Percentiles rank a stretch among this genome's conserved stretches.
Conservation (phyloP, 441 rosid species). For the Adansonia rubrostipa region DNA sequence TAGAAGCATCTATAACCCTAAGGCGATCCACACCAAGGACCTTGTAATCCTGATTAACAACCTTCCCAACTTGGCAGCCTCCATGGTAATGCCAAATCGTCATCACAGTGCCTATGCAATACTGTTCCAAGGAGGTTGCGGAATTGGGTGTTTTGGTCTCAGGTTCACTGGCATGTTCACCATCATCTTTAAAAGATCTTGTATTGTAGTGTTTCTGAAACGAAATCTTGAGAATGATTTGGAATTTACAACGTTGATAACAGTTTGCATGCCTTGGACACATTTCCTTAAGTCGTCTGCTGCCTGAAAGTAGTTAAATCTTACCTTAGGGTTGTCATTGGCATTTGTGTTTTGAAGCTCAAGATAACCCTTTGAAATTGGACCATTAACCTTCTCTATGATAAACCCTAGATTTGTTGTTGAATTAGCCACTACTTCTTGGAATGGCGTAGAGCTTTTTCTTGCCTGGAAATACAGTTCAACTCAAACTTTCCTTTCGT, state of each 20-base stretch:
- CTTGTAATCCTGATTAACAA: constrained; percentile 52
- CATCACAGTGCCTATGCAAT: constrained; percentile 57
- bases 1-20: constrained; percentile 55
- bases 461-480: no score
- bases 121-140: constrained; percentile 44
- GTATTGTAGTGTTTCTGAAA: constrained; percentile 30
- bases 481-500: no score
- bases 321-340: constrained; percentile 51
- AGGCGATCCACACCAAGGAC: constrained; percentile 45
- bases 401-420: constrained; percentile 39
- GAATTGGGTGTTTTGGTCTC: constrained; percentile 46
- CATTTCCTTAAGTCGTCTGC: constrained; percentile 50
- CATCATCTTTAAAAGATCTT: constrained; percentile 38
- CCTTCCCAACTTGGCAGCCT: constrained; percentile 59
- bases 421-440: neutral
- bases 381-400: constrained; percentile 44
- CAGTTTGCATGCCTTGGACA: constrained; percentile 48
- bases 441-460: neutral
- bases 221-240: constrained; percentile 49
- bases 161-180: constrained; percentile 44
- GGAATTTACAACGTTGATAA: constrained; percentile 48
- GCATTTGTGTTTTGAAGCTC: constrained; percentile 46
- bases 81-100: constrained; percentile 72
- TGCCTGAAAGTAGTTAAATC: constrained; percentile 57
- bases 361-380: constrained; percentile 52